Base-by-base conservation (phyloP, 371 early-diverging fungal species). In the Rhizopus microsporus region DNA sequence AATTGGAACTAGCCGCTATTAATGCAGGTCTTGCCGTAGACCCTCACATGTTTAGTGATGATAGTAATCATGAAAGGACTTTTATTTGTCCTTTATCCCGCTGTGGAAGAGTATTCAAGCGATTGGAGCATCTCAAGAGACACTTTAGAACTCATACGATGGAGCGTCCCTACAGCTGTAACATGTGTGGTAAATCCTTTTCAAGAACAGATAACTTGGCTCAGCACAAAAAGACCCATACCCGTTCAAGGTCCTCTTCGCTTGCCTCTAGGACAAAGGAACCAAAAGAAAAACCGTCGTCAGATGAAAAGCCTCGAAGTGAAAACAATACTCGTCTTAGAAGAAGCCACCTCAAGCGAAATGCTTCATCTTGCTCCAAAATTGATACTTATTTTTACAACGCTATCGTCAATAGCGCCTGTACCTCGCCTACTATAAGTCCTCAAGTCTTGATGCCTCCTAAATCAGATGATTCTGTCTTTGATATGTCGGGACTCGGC, bases 211-310 rank as follows among this genome's bases (percentile, higher is more conserved):
- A 93, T 57, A 92, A 92, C 34, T 74, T 93, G 50, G 86, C 88
- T 45, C 92, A 91, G 46, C 94, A 93, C 66, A 80, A 87, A 47
- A 89, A 90, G 69, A 91, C 92, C 4, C 93, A 93, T 45, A 75
- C 76, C 13, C 67, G 70, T 6, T 30, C 51, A 9, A 44, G 31
- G 55, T 51, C 56, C 7, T 31, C 52, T n/a, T 51, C 55, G 7
- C 23, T 56, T 2, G 10, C 35, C 6, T 31, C 43, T 23, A 40
- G 56, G 38, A 51, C 13, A 13, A 62, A 56, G 37, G 44, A 42
- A 6, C 5, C 1, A 6, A 39, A 52, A 16, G 38, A 29, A 8
- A 51, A 10, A 31, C 8, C 16, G 38, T 16, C 12, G 12, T n/a
- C 3, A 9, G 40, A 35, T 29, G 30, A 30, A 38, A 52, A 38